phyloP scores from a whole-genome alignment of 106 monocot species.

The Platanthera zijinensis region DNA sequence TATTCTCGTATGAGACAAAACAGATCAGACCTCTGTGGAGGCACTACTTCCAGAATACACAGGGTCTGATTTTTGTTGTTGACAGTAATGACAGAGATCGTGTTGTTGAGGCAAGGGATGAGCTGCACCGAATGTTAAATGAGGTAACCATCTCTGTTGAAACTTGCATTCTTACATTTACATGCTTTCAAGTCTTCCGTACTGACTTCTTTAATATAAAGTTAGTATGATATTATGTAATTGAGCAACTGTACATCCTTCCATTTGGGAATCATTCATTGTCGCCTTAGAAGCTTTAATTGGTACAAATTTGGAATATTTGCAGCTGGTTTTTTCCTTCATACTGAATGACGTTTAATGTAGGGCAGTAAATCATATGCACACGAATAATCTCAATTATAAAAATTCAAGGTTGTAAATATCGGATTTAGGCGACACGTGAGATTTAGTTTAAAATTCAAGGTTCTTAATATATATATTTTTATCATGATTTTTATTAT shows the following conservation, averaged over 20 bases:
- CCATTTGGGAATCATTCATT: background rate
- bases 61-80: slow-evolving; percentile 25
- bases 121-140: slow-evolving; percentile 24
- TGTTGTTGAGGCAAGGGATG: slow-evolving; percentile 21
- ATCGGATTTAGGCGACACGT: no score
- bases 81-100: slow-evolving; percentile 27
- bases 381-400: background rate
- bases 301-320: background rate
- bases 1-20: background rate
- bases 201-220: background rate
- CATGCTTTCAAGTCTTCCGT: no score
- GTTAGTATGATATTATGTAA: background rate
- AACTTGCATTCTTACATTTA: background rate
- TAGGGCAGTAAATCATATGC: background rate
- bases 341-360: background rate
- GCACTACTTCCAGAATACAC: slow-evolving; percentile 29
- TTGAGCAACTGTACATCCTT: background rate
- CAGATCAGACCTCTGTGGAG: slow-evolving; percentile 26
- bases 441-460: no score
- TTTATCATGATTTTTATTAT: no score
- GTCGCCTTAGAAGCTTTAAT: background rate
- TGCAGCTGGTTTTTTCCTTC: background rate
- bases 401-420: background rate
- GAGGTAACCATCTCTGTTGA: slow-evolving; percentile 5
- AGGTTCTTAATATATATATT: no score